Evolutionary conservation across 805 yeast species (phyloP).

Genomic region (Candida alai): DNA sequence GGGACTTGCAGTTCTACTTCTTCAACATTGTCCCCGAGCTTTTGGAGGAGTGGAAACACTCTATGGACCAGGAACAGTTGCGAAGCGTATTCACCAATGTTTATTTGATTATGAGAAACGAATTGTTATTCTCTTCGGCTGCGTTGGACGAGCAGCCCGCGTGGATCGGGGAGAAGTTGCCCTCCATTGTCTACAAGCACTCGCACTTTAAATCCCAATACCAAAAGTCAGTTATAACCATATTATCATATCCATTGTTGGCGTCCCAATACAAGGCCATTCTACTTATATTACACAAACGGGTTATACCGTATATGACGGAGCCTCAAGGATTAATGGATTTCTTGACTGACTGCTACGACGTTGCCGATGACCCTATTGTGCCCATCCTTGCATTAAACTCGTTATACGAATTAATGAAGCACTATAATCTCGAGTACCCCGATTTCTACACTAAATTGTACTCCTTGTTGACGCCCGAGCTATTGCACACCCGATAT

Average conservation of each 20-base stretch:
- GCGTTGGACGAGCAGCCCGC: conserved; percentile 20
- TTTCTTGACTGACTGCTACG: conserved; percentile 83
- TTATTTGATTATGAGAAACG: conserved; percentile 33
- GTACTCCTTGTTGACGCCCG: conserved; percentile 74
- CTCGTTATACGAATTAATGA: conserved; percentile 84
- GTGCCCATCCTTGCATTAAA: conserved; percentile 78
- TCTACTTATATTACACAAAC: conserved; percentile 70
- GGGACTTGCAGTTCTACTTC: conserved; percentile 78
- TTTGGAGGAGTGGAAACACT: conserved; percentile 18
- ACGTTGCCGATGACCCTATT: conserved; percentile 41
- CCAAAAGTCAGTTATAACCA: conserved; percentile 63
- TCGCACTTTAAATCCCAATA: conserved; percentile 56
- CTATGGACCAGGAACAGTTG: conserved; percentile 14
- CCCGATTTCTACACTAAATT: conserved; percentile 85
- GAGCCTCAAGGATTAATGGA: conserved; percentile 88
- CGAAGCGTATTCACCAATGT: conserved; percentile 35
- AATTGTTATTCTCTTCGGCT: conserved; percentile 19
- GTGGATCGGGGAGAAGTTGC: conserved; percentile 32
- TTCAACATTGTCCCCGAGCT: conserved; percentile 43
- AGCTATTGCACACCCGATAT: conserved; percentile 70
- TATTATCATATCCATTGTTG: conserved; percentile 48
- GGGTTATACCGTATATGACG: conserved; percentile 75
- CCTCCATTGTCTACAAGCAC: conserved; percentile 33
- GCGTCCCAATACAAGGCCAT: conserved; percentile 64
- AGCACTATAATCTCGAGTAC: conserved; percentile 77